Conservation (phyloP, 2,329 filamentous ascomycete species). For the Dactylellina leptospora region DNA sequence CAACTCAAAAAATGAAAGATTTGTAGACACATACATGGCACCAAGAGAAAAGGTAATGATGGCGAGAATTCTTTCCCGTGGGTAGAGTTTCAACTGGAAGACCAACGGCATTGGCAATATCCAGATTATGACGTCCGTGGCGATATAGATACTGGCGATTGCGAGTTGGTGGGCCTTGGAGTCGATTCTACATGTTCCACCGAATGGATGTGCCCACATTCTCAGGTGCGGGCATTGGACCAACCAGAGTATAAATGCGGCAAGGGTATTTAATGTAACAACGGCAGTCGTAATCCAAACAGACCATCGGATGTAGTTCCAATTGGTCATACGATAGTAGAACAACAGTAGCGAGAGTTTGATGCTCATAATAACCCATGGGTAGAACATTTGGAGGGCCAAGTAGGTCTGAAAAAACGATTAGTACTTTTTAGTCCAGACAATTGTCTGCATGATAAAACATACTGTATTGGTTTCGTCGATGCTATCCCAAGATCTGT, state of each 20-base stretch:
- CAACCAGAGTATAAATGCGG: conserved; percentile 12
- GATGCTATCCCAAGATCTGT: conserved; percentile 27
- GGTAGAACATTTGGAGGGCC: conserved; percentile 15
- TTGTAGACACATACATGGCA: conserved; percentile 33
- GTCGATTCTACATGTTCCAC: neutral
- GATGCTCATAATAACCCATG: conserved; percentile 44
- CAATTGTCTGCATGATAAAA: neutral
- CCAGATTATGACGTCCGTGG: conserved; percentile 50
- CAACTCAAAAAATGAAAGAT: too few species aligned
- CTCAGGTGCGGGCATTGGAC: conserved; percentile 21
- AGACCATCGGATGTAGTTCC: conserved; percentile 49
- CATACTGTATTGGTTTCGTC: neutral
- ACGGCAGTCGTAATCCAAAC: conserved; percentile 31
- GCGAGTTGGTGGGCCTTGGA: neutral
- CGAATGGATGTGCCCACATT: conserved; percentile 29
- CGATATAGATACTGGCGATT: conserved; percentile 18
- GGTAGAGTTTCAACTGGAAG: conserved; percentile 45
- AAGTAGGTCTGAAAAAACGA: conserved; percentile 6
- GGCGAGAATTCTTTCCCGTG: conserved; percentile 42
- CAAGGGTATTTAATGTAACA: conserved; percentile 18
- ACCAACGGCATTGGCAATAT: conserved; percentile 48
- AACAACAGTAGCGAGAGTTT: conserved; percentile 44
- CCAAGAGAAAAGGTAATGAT: conserved; percentile 45
- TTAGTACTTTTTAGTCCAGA: neutral
- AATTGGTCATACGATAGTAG: conserved; percentile 51